Conservation (phyloP, 176 grass and related monocot genomes). For the Rhynchospora tenuis region DNA sequence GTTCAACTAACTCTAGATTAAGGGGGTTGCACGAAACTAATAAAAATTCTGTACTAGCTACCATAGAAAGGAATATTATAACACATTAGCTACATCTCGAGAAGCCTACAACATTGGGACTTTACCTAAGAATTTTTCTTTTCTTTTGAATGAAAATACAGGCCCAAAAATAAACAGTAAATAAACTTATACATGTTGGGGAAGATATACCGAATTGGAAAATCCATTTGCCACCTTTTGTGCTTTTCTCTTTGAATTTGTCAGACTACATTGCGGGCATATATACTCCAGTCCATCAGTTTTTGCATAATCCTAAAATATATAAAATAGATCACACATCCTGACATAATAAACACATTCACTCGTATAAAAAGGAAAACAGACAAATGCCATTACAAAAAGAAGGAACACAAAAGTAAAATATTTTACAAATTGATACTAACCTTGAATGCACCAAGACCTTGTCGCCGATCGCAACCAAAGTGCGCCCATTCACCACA, state of each 20-base stretch:
- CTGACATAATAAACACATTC: not conserved
- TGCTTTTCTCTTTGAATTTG: conserved; percentile 80
- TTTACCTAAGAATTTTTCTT: conserved; percentile 1
- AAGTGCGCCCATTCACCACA: conserved; percentile 99
- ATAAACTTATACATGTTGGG: conserved; percentile 40
- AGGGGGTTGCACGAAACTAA: conserved; percentile 4
- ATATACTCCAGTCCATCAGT: conserved; percentile 98
- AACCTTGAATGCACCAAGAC: conserved; percentile 93
- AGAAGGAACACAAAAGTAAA: not conserved
- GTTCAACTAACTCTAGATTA: not conserved
- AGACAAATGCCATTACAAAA: not conserved
- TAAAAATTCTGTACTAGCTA: conserved; percentile 21
- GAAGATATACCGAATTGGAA: conserved; percentile 42
- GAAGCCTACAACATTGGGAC: not conserved
- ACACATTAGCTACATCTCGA: conserved; percentile 5
- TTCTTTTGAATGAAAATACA: not conserved
- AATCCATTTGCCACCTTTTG: conserved; percentile 63
- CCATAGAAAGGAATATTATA: conserved; percentile 6
- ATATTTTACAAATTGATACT: not conserved
- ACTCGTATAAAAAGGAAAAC: not conserved
- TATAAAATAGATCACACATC: not conserved
- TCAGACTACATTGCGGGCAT: conserved; percentile 88
- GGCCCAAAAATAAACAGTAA: not conserved
- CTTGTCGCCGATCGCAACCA: conserved; percentile 89
- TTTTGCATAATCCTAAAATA: conserved; percentile 86